A percentile compares a stretch with the other conserved stretches of the same genome.
These are phyloP conservation scores for Arabidopsis suecica DNA, from an alignment of 345 rosid genomes.

Conservation along the genomic window DNA sequence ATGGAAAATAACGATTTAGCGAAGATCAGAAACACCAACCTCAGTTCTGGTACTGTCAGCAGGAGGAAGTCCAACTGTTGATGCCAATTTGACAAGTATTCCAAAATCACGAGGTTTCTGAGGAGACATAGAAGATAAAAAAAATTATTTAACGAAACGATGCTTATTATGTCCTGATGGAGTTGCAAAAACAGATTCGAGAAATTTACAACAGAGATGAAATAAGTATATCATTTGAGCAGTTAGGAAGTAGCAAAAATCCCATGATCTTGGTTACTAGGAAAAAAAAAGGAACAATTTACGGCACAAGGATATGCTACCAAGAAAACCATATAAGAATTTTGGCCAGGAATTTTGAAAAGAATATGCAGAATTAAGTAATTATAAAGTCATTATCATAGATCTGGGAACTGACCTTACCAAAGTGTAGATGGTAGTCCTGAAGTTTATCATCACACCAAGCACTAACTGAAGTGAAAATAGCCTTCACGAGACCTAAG, in stretches of 20 bases:
- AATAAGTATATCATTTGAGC: not conserved
- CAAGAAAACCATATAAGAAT: not conserved
- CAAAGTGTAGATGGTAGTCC: constrained; percentile 86
- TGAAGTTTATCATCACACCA: constrained; percentile 80
- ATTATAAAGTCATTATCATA: not conserved
- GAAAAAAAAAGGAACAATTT: not conserved
- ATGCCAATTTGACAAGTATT: constrained; percentile 62
- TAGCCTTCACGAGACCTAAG: constrained; percentile 59
- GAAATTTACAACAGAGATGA: not conserved
- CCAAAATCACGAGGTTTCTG: constrained; percentile 75
- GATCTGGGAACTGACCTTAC: constrained; percentile 61
- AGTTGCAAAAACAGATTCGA: constrained; percentile 9
- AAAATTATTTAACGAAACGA: not conserved
- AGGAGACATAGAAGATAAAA: constrained; percentile 29
- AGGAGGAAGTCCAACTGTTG: constrained; percentile 66
- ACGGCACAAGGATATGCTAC: constrained; percentile 25
- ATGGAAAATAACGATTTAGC: constrained; percentile 12
- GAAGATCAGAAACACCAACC: constrained; percentile 55
- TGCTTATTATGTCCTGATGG: not conserved
- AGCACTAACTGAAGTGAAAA: constrained; percentile 64
- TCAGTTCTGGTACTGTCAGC: constrained; percentile 56
- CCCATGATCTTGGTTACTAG: constrained; percentile 3
- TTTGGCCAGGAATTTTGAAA: constrained; percentile 7
- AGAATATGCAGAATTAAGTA: not conserved
- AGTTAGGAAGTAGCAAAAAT: constrained; percentile 6